Evolutionary conservation across 805 yeast genomes (phyloP).

Genomic region (Vanderwaltozyma tropicalis): DNA sequence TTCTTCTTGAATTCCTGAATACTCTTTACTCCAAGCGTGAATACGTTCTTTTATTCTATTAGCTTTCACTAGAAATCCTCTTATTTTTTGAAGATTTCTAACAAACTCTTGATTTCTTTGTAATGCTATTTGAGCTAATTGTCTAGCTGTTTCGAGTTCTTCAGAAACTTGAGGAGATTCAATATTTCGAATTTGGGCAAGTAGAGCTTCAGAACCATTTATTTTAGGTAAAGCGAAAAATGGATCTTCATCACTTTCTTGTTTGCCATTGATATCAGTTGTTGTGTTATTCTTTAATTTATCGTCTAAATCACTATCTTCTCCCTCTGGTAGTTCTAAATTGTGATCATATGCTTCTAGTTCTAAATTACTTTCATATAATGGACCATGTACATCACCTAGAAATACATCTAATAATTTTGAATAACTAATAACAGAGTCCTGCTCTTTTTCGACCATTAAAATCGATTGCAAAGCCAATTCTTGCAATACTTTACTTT

Average conservation of each 20-base stretch:
- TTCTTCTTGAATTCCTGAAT: conserved; percentile 53
- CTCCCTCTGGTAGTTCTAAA: conserved; percentile 26
- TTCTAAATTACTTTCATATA: conserved; percentile 53
- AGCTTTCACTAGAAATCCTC: conserved; percentile 70
- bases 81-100: conserved; percentile 59
- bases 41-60: conserved; percentile 63
- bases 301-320: conserved; percentile 9
- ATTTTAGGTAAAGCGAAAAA: conserved; percentile 6
- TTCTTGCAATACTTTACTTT: conserved; percentile 41
- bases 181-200: conserved; percentile 6
- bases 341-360: conserved; percentile 65
- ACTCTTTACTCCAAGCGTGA: conserved; percentile 76
- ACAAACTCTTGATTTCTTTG: conserved; percentile 84
- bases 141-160: conserved; percentile 60
- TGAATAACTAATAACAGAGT: conserved; percentile 58
- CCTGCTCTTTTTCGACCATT: conserved; percentile 72
- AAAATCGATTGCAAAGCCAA: conserved; percentile 68
- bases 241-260: conserved; percentile 8
- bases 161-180: conserved; percentile 40
- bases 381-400: conserved; percentile 74
- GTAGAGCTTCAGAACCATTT: conserved; percentile 10
- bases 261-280: conserved; percentile 4
- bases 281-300: conserved; percentile 7
- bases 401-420: conserved; percentile 67
- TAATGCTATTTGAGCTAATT: conserved; percentile 63